Evolutionary conservation across 2,329 filamentous ascomycete species (phyloP), one percentile per base, ranked within the genome.

Genomic region (Exophiala spinifera): DNA sequence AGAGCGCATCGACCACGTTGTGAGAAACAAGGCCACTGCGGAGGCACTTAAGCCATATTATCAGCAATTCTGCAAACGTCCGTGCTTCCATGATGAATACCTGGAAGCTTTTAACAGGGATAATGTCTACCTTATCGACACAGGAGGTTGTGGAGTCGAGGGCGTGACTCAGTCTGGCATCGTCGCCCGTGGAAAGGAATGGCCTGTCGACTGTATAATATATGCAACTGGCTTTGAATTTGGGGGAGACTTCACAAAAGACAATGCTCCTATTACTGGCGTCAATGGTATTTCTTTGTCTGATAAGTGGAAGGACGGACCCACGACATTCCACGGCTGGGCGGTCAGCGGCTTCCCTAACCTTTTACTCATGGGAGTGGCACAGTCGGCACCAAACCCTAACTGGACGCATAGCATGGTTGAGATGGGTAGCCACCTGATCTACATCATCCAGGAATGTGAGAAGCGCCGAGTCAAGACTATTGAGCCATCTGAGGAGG

Each of bases 1-100:
- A 1, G 66, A 66, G 2, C 74, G 78, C 2, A 70, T 77, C 4
- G 74, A 78, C n/a, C 61, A 70, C 0, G 66, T 78, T n/a, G 81
- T 86, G 13, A 66, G 75, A 31, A 75, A 85, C 60, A 65, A 66
- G 10, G 66, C 66, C 1, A 80, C 76, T 0, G 82, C 83, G 0
- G 72, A 74, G 21, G 72, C 67, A 2, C 72, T 86, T 7, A 80
- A 82, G 63, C 71, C 81, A 0, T 84, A 79, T 78, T 86, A 85
- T 63, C 75, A 79, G 0, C 67, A 69, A 0, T 85, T 79, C 76
- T 86, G 84, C 71, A 87, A 87, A 66, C 76, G 83, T 0, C 82
- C 83, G 0, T 77, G 73, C 28, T 85, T 85, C 67, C 80, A 81
- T 66, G 80, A 86, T 61, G 74, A 77, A 3, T 85, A 83, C 61